Percentiles rank a stretch among this genome's conserved stretches.
These are phyloP conservation scores for Phalaenopsis hybrid DNA, from an alignment of 116 monocot species.

Conservation along the genomic window DNA sequence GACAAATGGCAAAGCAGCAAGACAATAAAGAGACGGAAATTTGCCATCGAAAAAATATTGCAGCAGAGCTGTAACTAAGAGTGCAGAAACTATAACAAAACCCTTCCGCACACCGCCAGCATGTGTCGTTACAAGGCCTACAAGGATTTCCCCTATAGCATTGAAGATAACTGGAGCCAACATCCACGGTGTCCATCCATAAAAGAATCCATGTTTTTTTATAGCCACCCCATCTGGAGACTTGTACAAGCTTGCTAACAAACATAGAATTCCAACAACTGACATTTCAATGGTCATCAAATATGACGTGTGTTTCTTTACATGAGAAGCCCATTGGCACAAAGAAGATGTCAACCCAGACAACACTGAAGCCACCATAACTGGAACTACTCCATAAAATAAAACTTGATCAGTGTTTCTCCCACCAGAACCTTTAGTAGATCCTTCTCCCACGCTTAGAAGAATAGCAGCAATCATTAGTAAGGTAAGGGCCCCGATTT, in stretches of 20 bases:
- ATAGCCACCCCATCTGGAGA: slow-evolving; percentile 98
- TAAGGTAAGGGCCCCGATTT: slow-evolving; percentile 71
- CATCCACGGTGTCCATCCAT: slow-evolving; percentile 84
- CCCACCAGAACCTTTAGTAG: slow-evolving; percentile 43
- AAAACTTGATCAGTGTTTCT: slow-evolving; percentile 47
- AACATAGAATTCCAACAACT: slow-evolving; percentile 71
- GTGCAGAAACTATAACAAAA: slow-evolving; percentile 94
- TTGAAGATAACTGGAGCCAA: slow-evolving; percentile 73
- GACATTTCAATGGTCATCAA: slow-evolving; percentile 99
- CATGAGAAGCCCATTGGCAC: slow-evolving; percentile 99
- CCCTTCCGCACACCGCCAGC: slow-evolving; percentile 97
- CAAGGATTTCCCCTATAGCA: slow-evolving; percentile 88
- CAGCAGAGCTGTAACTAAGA: slow-evolving; percentile 81
- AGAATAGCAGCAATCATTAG: slow-evolving; percentile 80
- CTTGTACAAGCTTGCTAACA: slow-evolving; percentile 70
- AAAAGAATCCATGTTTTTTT: slow-evolving; percentile 78
- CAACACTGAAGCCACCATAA: slow-evolving; percentile 87
- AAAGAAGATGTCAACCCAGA: slow-evolving; percentile 91
- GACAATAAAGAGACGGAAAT: slow-evolving; percentile 68
- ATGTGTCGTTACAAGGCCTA: slow-evolving; percentile 84
- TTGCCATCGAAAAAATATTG: slow-evolving; percentile 86
- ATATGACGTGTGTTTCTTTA: slow-evolving; percentile 91
- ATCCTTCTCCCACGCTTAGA: slow-evolving; percentile 82
- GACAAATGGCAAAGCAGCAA: slow-evolving; percentile 76
- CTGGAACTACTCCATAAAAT: slow-evolving; percentile 77